Percentiles rank a stretch among this genome's conserved stretches.
Conservation (phyloP, 179 eudicot species). For the Camellia oleifera region DNA sequence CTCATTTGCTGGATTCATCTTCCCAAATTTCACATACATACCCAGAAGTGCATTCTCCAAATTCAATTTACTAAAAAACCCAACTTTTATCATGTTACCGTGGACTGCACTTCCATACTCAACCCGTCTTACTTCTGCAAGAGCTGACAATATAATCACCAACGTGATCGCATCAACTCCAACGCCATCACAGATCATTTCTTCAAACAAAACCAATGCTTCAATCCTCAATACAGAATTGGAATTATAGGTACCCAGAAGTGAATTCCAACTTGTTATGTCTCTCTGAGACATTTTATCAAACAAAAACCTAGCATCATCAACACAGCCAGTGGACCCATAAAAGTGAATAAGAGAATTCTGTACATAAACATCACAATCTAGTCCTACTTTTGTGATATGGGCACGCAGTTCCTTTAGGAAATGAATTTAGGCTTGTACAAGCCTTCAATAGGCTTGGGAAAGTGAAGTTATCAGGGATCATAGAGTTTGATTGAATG, state of each 20-base stretch:
- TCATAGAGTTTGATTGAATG: slow-evolving; percentile 4
- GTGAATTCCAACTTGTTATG: slow-evolving; percentile 22
- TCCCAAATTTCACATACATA: slow-evolving; percentile 19
- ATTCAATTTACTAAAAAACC: not conserved
- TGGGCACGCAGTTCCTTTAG: slow-evolving; percentile 19
- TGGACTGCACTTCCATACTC: slow-evolving; percentile 21
- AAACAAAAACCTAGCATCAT: slow-evolving; percentile 12
- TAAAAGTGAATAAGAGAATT: slow-evolving; percentile 26
- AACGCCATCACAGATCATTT: slow-evolving; percentile 10
- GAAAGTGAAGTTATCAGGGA: slow-evolving; percentile 21
- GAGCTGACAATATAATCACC: slow-evolving; percentile 18
- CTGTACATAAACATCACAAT: slow-evolving; percentile 13
- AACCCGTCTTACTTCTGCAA: not conserved
- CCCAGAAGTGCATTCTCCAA: slow-evolving; percentile 20
- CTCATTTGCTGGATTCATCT: slow-evolving; percentile 8
- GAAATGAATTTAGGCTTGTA: not conserved
- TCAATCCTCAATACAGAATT: not conserved
- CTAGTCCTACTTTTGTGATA: slow-evolving; percentile 20
- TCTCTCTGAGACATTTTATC: slow-evolving; percentile 24
- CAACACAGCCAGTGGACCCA: slow-evolving; percentile 2
- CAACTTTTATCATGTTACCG: slow-evolving; percentile 13
- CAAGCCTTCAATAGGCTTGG: slow-evolving; percentile 24
- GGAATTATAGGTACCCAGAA: slow-evolving; percentile 6
- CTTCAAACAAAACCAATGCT: slow-evolving; percentile 17
- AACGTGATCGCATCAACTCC: slow-evolving; percentile 24